Base-by-base conservation (phyloP, 371 early-diverging fungal species). In the Sporodiniella umbellata region DNA sequence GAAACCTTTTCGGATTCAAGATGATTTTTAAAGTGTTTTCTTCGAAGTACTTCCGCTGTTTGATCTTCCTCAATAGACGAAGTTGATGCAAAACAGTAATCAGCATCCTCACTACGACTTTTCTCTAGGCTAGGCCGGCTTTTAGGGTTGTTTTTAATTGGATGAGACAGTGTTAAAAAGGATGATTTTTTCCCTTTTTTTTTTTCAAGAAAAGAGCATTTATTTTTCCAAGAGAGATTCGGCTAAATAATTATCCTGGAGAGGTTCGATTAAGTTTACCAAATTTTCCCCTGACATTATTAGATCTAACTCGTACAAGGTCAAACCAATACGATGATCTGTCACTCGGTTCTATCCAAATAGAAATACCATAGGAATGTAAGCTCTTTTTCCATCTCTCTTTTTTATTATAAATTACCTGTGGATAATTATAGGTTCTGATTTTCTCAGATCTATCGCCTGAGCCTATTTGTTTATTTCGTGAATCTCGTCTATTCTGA, bases 381-480 rank as follows among this genome's bases (percentile, higher is more conserved):
- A 28, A 7, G 30, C 10, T 28, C 10, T 28, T 28, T 28, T 28
- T 10, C 10, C 10, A 7, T 28, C 10, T 28, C 10, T 28, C 10
- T 10, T 28, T 28, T 28, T 35, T 15, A 17, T 18, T 33, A 37
- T 18, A 5, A 37, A 15, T 49, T 67, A 72, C 78, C 68, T 89
- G 89, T 12, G 87, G 81, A 56, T 78, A 92, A 50, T 93, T 93
- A 59, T 93, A 93, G 0, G 93, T 93, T 31, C 93, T 73, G 43
- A 89, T 89, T 70, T 92, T 91, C 60, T 93, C 93, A 0, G 90
- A 90, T 40, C 93, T 76, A 23, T 81, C 83, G 17, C 89, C 92
- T 4, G 84, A 86, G 25, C 71, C 62, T 46, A 84, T 83, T 52
- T 83, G 86, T 26, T 75, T 72, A 50, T 84, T 82, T 17, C 92